Evolutionary conservation across 1,284 basidiomycete species (phyloP).

Genomic region (Uromyces viciae-fabae): DNA sequence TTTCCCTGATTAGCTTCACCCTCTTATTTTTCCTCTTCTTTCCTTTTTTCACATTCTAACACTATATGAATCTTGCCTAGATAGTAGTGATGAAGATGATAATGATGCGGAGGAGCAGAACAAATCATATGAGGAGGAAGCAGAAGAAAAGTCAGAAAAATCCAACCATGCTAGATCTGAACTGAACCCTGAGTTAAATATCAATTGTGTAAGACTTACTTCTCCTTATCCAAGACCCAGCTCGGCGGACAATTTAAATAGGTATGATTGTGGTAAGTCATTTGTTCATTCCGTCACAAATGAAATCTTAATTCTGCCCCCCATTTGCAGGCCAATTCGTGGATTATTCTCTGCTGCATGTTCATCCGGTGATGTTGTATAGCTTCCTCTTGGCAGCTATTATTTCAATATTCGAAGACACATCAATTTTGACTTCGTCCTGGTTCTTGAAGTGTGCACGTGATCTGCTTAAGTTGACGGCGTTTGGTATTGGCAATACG

Average conservation of each 20-base stretch:
- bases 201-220: too few relatives aligned
- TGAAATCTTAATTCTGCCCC: not conserved
- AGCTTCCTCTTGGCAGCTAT: not conserved
- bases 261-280: slow-evolving; percentile 1
- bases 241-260: not conserved
- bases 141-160: too few relatives aligned
- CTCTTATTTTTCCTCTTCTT: not conserved
- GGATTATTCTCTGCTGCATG: not conserved
- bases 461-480: not conserved
- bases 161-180: not conserved
- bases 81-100: too few relatives aligned
- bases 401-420: slow-evolving; percentile 7
- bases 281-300: not conserved
- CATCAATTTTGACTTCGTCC: not conserved
- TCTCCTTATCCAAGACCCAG: too few relatives aligned
- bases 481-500: not conserved
- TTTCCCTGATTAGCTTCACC: too few relatives aligned
- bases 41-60: not conserved
- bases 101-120: too few relatives aligned
- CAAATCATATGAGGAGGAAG: too few relatives aligned
- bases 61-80: not conserved
- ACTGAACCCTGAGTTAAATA: not conserved
- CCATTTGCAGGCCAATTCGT: slow-evolving; percentile 5
- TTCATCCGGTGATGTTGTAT: slow-evolving; percentile 16
- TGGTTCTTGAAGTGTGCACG: slow-evolving; percentile 20